Base-by-base conservation (phyloP, 2,329 filamentous ascomycete genomes). In the Alternaria incomplexa region DNA sequence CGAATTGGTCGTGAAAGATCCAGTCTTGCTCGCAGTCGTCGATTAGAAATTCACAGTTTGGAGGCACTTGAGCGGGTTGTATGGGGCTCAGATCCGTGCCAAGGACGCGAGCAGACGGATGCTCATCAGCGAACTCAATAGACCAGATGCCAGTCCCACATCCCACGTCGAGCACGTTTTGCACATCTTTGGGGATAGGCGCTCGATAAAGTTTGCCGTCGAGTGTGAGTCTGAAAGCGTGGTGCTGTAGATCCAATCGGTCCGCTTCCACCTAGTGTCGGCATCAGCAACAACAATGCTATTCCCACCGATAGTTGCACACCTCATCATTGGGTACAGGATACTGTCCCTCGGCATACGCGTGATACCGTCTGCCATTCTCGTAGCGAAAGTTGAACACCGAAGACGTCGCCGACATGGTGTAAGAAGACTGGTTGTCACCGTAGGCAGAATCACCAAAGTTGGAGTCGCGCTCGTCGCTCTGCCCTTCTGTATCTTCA, bases 1-100 rank as follows among this genome's bases (percentile, higher is more conserved):
- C 88, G 70, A 87, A 89, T 13, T 74, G 75, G 28, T 83, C 75
- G 8, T 81, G 79, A 48, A 86, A 87, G 25, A 83, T 76, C 89
- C 89, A 91, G 9, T 86, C 82, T 50, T 85, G 82, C 26, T 77
- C 73, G 22, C 68, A 74, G 54, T 80, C 75, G 43, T 80, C 77
- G 44, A 80, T 75, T 7, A 79, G 60, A 32, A 80, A 80, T 22
- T 72, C 72, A 56, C 75, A 78, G 51, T 77, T 78, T 3, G 75
- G 72, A 3, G 77, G 75, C 7, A 78, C 73, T 53, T 70, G 67
- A 17, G 62, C 64, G 10, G 74, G 75, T 28, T 78, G 74, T 9
- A 77, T 78, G 1, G 74, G 73, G 56, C 74, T 77, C 1, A 83
- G 62, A 56, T 79, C 77, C 11, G 70, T 78, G 4, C 77, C 77